phyloP scores from a whole-genome alignment of 306 rosid genomes.

The Senna tora region DNA sequence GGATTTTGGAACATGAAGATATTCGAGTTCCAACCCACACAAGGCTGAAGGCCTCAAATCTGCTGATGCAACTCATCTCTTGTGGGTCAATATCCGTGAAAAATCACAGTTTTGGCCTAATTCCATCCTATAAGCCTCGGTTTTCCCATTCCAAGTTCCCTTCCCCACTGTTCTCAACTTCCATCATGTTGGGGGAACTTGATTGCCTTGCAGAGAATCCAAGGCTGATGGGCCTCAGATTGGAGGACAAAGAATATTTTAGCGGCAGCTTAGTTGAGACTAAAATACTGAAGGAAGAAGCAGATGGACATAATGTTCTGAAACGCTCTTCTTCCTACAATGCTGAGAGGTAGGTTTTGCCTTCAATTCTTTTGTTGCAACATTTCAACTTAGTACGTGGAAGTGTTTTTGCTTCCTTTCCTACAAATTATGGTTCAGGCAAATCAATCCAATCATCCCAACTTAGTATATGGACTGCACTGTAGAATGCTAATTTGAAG shows the following conservation, averaged over 20 bases:
- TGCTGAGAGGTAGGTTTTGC: constrained; percentile 70
- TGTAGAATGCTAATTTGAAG: constrained; percentile 12
- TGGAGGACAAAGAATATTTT: constrained; percentile 94
- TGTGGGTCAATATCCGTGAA: constrained; percentile 97
- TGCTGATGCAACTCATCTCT: constrained; percentile 91
- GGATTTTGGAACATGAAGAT: constrained; percentile 80
- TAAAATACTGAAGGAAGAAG: constrained; percentile 65
- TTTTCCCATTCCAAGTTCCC: constrained; percentile 80
- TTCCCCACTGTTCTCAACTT: constrained; percentile 77
- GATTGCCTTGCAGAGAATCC: constrained; percentile 82
- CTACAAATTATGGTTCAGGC: not conserved
- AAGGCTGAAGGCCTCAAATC: constrained; percentile 76
- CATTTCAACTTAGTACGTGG: constrained; percentile 18
- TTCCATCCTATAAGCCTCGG: constrained; percentile 83
- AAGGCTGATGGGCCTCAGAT: constrained; percentile 68
- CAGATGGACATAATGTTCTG: constrained; percentile 56
- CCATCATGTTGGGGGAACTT: constrained; percentile 76
- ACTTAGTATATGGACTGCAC: not conserved
- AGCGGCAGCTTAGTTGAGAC: constrained; percentile 96
- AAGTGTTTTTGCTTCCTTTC: constrained; percentile 8
- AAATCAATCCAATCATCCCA: constrained; percentile 9
- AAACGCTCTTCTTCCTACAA: constrained; percentile 94
- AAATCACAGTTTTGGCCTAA: constrained; percentile 86
- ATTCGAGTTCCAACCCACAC: constrained; percentile 66
- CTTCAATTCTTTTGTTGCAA: constrained; percentile 28